Evolutionary conservation across 1,139 yeast genomes (phyloP).

Genomic region (Petasospora rhodanensis): DNA sequence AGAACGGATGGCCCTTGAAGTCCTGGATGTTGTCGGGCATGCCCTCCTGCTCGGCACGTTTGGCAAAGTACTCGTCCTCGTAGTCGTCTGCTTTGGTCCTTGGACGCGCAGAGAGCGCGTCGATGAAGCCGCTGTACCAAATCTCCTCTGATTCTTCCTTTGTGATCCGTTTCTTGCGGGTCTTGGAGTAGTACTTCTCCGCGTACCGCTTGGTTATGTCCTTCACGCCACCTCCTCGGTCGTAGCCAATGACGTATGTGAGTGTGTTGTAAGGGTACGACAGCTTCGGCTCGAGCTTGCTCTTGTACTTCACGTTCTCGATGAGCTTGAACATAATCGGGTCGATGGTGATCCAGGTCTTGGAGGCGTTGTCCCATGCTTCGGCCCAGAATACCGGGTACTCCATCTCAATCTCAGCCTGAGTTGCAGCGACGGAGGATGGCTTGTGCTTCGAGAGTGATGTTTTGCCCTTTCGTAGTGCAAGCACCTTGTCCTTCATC

Average conservation of each 20-base stretch:
- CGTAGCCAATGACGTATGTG: constrained; percentile 75
- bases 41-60: constrained; percentile 70
- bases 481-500: constrained; percentile 15
- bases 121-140: constrained; percentile 53
- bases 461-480: constrained; percentile 16
- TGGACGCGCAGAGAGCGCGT: constrained; percentile 27
- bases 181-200: constrained; percentile 64
- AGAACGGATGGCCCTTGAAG: constrained; percentile 84
- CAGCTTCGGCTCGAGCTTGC: constrained; percentile 74
- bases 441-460: no score
- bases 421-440: no score
- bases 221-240: constrained; percentile 55
- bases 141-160: constrained; percentile 45
- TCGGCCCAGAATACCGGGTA: constrained; percentile 91
- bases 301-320: constrained; percentile 57
- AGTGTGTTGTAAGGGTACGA: constrained; percentile 56
- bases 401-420: constrained; percentile 25
- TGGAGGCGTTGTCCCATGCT: constrained; percentile 75
- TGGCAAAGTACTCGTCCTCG: constrained; percentile 67
- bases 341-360: constrained; percentile 83
- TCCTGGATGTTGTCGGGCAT: constrained; percentile 83
- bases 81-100: constrained; percentile 52
- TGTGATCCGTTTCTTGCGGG: constrained; percentile 67
- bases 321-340: constrained; percentile 63
- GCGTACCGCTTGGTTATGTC: constrained; percentile 89